Percentiles rank a stretch among this genome's conserved stretches.
phyloP scores from a whole-genome alignment of 441 rosid genomes.

The Aleurites moluccanus region DNA sequence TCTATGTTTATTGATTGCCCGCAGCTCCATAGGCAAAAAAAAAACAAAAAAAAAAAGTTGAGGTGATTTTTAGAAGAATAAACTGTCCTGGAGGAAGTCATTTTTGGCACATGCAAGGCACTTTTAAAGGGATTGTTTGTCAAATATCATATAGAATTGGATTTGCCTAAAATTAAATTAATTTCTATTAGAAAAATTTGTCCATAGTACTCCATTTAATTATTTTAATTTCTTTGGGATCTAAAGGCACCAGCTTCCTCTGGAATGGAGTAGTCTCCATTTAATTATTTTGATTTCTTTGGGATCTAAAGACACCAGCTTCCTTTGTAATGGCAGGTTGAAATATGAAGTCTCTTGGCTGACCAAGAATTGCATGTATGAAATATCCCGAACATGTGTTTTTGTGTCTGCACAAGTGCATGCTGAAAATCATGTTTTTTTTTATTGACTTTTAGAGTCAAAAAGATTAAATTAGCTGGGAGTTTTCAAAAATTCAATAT shows the following conservation, averaged over 20 bases:
- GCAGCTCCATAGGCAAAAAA: no score
- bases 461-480: not conserved
- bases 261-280: not conserved
- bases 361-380: not conserved
- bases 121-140: not conserved
- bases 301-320: not conserved
- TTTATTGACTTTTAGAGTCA: not conserved
- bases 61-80: not conserved
- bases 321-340: not conserved
- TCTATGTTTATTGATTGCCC: constrained; percentile 9
- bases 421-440: not conserved
- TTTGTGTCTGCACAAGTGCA: not conserved
- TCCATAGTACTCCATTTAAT: not conserved
- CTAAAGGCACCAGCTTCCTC: not conserved
- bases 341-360: not conserved
- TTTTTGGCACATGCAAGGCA: no score
- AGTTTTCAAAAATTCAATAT: not conserved
- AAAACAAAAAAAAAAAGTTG: not conserved
- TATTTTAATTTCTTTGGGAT: not conserved
- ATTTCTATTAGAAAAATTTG: not conserved
- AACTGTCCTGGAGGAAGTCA: not conserved
- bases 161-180: constrained; percentile 4
- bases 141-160: not conserved
- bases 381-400: not conserved
- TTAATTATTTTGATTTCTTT: not conserved